A percentile compares a stretch with the other conserved stretches of the same genome.
Evolutionary conservation across 192 early-diverging fungal species (phyloP).

Genomic region (Backusella parvicylindrica): DNA sequence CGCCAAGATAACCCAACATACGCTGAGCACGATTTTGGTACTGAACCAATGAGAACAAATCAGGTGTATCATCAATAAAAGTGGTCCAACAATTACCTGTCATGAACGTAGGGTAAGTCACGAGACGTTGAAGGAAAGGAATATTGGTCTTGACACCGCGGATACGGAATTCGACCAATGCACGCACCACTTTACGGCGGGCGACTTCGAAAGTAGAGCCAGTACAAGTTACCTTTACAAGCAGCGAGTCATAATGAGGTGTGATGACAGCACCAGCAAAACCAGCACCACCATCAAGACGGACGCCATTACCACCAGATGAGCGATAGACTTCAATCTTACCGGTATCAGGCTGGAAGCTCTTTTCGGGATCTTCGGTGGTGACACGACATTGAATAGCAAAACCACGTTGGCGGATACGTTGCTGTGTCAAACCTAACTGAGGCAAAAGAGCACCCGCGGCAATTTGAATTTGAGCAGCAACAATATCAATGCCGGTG

Average conservation of each 20-base stretch:
- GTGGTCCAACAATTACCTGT: slow-evolving; percentile 91
- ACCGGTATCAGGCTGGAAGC: slow-evolving; percentile 55
- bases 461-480: slow-evolving; percentile 56
- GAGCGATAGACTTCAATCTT: slow-evolving; percentile 50
- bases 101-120: slow-evolving; percentile 78
- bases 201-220: slow-evolving; percentile 88
- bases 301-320: slow-evolving; percentile 15
- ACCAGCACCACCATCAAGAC: slow-evolving; percentile 48
- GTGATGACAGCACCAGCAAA: slow-evolving; percentile 89
- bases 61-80: slow-evolving; percentile 95
- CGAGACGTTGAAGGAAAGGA: slow-evolving; percentile 83
- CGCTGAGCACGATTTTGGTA: slow-evolving; percentile 83
- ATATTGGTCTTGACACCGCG: slow-evolving; percentile 97
- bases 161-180: slow-evolving; percentile 91
- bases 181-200: slow-evolving; percentile 83
- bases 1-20: slow-evolving; percentile 84
- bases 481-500: slow-evolving; percentile 61
- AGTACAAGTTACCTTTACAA: slow-evolving; percentile 87
- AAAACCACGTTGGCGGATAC: slow-evolving; percentile 42
- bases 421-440: slow-evolving; percentile 12
- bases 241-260: slow-evolving; percentile 93
- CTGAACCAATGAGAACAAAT: slow-evolving; percentile 74
- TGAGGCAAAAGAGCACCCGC: slow-evolving; percentile 50
- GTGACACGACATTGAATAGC: slow-evolving; percentile 59
- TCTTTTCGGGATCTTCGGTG: slow-evolving; percentile 61